phyloP scores from a whole-genome alignment of 164 flowering plant genomes.

The Berberis vulgaris region DNA sequence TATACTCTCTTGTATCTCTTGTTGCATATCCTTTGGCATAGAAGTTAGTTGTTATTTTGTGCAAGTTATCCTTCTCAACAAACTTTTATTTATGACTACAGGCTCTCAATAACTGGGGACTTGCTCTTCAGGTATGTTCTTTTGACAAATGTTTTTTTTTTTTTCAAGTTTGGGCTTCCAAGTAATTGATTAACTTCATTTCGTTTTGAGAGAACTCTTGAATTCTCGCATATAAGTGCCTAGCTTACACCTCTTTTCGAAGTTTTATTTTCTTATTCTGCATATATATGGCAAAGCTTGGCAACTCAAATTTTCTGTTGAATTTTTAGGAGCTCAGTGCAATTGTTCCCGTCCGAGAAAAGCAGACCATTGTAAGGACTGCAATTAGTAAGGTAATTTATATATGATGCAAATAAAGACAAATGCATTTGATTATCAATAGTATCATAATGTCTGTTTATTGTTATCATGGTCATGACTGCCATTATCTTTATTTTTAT shows the following conservation, averaged over 20 bases:
- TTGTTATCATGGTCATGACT: too few relatives aligned
- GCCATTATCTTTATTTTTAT: too few relatives aligned
- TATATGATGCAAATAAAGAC: too few relatives aligned
- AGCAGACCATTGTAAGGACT: constrained; percentile 79
- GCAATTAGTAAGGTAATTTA: constrained; percentile 83
- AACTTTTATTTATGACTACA: constrained; percentile 20
- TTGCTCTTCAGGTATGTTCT: constrained; percentile 80
- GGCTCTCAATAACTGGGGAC: constrained; percentile 99
- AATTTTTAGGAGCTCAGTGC: constrained; percentile 86
- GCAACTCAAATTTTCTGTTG: not conserved
- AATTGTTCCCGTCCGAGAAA: constrained; percentile 90
- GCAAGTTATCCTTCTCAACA: not conserved
- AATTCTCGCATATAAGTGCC: too few relatives aligned
- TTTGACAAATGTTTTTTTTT: too few relatives aligned
- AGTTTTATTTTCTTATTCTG: not conserved
- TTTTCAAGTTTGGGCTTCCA: too few relatives aligned
- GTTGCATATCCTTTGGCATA: not conserved
- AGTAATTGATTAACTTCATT: too few relatives aligned
- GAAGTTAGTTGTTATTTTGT: not conserved
- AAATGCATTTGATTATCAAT: too few relatives aligned
- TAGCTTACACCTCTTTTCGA: too few relatives aligned
- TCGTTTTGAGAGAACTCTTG: too few relatives aligned
- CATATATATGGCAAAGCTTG: not conserved
- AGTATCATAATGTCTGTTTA: too few relatives aligned
- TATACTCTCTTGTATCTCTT: not conserved